Evolutionary conservation across 352 stramenopile genomes (phyloP), one percentile per base, ranked within the genome.

Genomic region (Elongisporangium undulatum): DNA sequence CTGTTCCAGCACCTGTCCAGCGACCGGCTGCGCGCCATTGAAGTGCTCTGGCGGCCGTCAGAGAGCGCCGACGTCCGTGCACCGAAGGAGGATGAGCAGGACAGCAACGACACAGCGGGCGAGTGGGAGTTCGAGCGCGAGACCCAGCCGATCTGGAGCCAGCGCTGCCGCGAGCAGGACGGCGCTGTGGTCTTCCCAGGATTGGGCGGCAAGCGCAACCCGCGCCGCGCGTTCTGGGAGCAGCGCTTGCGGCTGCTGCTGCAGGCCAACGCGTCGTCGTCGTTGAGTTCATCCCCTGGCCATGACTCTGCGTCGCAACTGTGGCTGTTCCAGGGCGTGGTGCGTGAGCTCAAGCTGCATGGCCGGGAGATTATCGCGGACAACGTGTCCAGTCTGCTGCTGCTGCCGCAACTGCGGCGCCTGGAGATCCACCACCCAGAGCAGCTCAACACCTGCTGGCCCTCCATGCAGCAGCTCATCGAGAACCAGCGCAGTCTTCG

Each of bases 351-450:
- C 8, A 84, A 86, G 53, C 59, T 89, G 24, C 82, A 90, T 38
- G 80, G 78, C 0, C 76, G 80, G 1, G 84, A 92, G 53, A 63
- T 94, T n/a, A 71, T 70, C 9, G 57, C 72, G 17, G 57, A 72
- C 15, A 92, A 89, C 56, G 57, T 73, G 29, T 48, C 62, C 52
- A 61, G 81, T 24, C 68, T 94, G 26, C 49, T 77, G 21, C 49
- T 58, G 8, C 71, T 94, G 7, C 61, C 57, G 17, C 51, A 49
- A 2, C 70, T 94, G 20, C 64, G 53, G 16, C 70, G 84, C 26
- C 70, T 94, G 9, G 82, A 94, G 59, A 65, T 94, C 8, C 84
- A 94, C 39, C 82, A 94, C 49, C 80, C 77, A 16, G 84, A 92
- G 21, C 80, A 89, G 67, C 78, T 85, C 57, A 64, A 69, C 23